Evolutionary conservation across 768 basidiomycete species (phyloP).

Genomic region (Lactarius akahatsu): DNA sequence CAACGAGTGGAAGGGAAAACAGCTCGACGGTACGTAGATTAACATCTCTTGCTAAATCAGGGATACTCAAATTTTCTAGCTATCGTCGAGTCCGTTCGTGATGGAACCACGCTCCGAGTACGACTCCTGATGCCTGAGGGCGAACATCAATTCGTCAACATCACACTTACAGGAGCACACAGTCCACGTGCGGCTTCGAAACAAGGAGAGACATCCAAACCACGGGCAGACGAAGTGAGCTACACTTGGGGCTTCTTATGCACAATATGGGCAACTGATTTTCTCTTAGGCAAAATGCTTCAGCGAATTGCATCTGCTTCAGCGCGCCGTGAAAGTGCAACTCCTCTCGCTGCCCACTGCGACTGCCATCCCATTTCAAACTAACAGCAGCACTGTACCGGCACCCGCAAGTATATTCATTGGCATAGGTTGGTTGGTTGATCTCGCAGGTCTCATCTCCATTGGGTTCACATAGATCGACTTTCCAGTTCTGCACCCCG

Average conservation of each 20-base stretch:
- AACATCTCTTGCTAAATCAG: slow-evolving; percentile 21
- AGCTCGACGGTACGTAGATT: slow-evolving; percentile 67
- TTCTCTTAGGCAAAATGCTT: slow-evolving; percentile 80
- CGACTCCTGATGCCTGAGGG: slow-evolving; percentile 86
- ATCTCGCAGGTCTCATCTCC: too few species aligned
- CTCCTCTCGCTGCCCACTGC: slow-evolving; percentile 79
- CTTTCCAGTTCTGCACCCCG: too few species aligned
- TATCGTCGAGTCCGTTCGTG: slow-evolving; percentile 90
- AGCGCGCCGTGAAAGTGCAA: slow-evolving; percentile 71
- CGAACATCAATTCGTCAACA: slow-evolving; percentile 87
- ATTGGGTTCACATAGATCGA: too few species aligned
- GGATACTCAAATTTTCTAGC: slow-evolving; percentile 44
- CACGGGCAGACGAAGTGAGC: slow-evolving; percentile 85
- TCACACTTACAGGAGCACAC: too few species aligned
- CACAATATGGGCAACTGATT: slow-evolving; percentile 1
- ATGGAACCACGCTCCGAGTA: slow-evolving; percentile 87
- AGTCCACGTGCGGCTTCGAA: slow-evolving; percentile 68
- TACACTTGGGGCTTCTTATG: background rate
- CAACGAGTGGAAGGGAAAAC: slow-evolving; percentile 86
- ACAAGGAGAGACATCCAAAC: slow-evolving; percentile 76
- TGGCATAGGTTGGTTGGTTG: too few species aligned
- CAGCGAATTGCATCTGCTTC: slow-evolving; percentile 83
- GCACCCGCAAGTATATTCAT: slow-evolving; percentile 78
- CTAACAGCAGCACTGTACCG: slow-evolving; percentile 52
- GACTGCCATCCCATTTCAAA: slow-evolving; percentile 78